Percentiles rank a stretch among this genome's conserved stretches.
These are phyloP conservation scores for Gentiana macrophylla DNA, from an alignment of 257 asterid genomes.

Conservation along the genomic window DNA sequence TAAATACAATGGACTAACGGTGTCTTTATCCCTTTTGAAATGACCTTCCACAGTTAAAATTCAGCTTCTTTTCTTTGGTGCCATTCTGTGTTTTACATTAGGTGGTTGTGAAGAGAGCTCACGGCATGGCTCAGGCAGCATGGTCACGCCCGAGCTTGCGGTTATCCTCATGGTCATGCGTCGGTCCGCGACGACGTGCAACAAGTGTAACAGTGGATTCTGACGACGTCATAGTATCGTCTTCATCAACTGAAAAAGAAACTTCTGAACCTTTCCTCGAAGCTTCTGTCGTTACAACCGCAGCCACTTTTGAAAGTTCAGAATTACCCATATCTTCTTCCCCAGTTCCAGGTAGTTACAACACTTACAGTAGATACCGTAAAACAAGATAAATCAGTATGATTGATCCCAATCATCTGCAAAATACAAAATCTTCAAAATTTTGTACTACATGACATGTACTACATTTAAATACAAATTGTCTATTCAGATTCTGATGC, in stretches of 20 bases:
- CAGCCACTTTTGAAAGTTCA: constrained; percentile 12
- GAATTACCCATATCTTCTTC: constrained; percentile 19
- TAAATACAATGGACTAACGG: too few species aligned
- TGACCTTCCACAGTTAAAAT: not conserved
- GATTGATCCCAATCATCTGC: too few species aligned
- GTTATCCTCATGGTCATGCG: constrained; percentile 82
- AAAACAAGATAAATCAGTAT: too few species aligned
- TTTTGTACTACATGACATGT: too few species aligned
- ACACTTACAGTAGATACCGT: too few species aligned
- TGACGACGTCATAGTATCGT: constrained; percentile 20
- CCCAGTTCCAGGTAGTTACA: constrained; percentile 21
- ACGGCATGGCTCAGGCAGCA: constrained; percentile 96
- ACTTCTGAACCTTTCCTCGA: constrained; percentile 37
- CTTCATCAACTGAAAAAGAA: constrained; percentile 28
- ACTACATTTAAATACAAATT: too few species aligned
- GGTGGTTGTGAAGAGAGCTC: constrained; percentile 98
- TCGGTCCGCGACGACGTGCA: constrained; percentile 89
- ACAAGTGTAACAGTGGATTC: constrained; percentile 23
- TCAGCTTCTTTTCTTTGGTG: not conserved
- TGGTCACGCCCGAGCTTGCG: constrained; percentile 63
- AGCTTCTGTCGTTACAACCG: constrained; percentile 28
- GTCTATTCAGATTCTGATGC: too few species aligned
- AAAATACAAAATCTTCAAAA: too few species aligned
- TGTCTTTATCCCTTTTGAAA: too few species aligned
- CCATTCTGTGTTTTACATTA: constrained; percentile 9